These are phyloP conservation scores for Shiraia bambusicola DNA, from an alignment of 2,329 filamentous ascomycete genomes.

Conservation along the genomic window DNA sequence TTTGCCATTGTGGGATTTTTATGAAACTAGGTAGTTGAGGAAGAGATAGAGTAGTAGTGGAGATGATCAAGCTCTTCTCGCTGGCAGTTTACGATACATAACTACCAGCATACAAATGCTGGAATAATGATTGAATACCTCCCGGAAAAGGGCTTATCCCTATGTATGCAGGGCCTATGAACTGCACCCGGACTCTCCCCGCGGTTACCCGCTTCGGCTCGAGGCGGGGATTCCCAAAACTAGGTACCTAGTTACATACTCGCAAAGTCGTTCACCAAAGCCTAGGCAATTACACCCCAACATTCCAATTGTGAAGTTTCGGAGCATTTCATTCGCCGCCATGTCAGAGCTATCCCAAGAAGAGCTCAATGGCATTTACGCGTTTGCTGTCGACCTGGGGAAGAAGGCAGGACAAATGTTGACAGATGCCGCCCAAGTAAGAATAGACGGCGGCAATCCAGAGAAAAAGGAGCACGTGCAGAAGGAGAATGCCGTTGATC, in stretches of 20 bases:
- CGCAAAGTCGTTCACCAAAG: neutral
- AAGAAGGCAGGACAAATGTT: conserved; percentile 70
- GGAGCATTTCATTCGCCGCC: conserved; percentile 1
- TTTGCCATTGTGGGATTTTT: conserved; percentile 34
- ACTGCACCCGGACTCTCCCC: conserved; percentile 5
- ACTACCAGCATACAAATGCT: neutral
- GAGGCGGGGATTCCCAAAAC: conserved; percentile 5
- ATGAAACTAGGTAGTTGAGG: neutral
- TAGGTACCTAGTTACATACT: conserved; percentile 1
- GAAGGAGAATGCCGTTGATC: conserved; percentile 75
- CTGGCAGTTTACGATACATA: neutral
- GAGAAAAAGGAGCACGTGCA: conserved; percentile 53
- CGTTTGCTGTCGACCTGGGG: conserved; percentile 69
- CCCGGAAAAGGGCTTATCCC: conserved; percentile 9
- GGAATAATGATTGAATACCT: neutral
- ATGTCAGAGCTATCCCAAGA: conserved; percentile 34
- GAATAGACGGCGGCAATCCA: conserved; percentile 48
- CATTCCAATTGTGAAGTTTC: neutral
- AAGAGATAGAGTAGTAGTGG: neutral
- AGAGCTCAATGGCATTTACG: conserved; percentile 66
- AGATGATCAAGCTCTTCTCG: neutral
- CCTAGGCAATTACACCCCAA: neutral
- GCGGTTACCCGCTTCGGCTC: conserved; percentile 15
- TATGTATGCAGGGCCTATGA: neutral
- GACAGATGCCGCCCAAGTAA: conserved; percentile 62